phyloP scores from a whole-genome alignment of 345 rosid species.

The Schrenkiella parvula region DNA sequence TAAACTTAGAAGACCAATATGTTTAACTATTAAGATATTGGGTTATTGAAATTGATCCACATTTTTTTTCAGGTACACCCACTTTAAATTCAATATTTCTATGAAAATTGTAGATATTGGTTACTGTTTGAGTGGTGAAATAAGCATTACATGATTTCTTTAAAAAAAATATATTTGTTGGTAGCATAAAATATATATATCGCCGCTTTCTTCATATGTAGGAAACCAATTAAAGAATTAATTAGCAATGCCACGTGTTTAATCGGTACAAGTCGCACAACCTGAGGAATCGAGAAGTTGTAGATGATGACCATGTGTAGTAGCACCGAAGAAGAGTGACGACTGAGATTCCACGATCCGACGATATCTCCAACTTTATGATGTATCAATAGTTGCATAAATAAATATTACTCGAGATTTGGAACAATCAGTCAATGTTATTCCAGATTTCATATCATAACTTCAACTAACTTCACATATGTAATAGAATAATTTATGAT shows the following conservation, averaged over 20 bases:
- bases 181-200: neutral
- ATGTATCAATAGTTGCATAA: neutral
- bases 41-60: neutral
- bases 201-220: conserved; percentile 21
- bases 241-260: neutral
- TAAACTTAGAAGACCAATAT: too few relatives aligned
- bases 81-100: neutral
- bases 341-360: too few relatives aligned
- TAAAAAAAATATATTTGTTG: too few relatives aligned
- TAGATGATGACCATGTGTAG: neutral
- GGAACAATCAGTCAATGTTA: neutral
- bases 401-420: neutral
- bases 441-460: too few relatives aligned
- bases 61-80: neutral
- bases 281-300: conserved; percentile 3
- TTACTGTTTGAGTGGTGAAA: neutral
- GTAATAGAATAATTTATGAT: too few relatives aligned
- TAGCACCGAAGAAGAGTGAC: neutral
- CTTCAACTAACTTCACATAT: too few relatives aligned
- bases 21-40: neutral
- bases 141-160: neutral
- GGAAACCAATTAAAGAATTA: conserved; percentile 15
- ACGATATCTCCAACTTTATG: neutral
- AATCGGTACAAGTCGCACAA: neutral
- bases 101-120: neutral